phyloP scores from a whole-genome alignment of 108 stramenopile species.

The Cyclostephanos tholiformis region DNA sequence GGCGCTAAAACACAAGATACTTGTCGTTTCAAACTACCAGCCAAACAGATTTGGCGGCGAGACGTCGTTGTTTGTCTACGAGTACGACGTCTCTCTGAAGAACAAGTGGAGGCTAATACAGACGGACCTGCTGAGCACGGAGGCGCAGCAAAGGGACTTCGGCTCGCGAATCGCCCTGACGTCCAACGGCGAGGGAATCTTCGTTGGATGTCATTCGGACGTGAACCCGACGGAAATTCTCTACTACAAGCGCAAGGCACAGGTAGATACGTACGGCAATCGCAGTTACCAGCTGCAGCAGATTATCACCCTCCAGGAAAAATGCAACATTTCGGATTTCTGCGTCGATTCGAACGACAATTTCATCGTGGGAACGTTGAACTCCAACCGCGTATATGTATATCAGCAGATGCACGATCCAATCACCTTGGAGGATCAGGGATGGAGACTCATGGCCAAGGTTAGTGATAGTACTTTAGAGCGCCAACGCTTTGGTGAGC shows the following conservation, averaged over 20 bases:
- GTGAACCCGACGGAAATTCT: slow-evolving; percentile 41
- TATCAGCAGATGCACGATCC: slow-evolving; percentile 28
- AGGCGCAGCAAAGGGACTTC: slow-evolving; percentile 27
- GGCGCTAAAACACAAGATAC: slow-evolving; percentile 24
- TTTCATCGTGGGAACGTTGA: slow-evolving; percentile 34
- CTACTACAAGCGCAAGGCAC: slow-evolving; percentile 26
- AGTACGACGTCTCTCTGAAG: slow-evolving; percentile 26
- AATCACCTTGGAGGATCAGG: slow-evolving; percentile 17
- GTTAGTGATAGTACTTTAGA: slow-evolving; percentile 22
- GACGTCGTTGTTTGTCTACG: slow-evolving; percentile 36
- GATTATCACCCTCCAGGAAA: slow-evolving; percentile 29
- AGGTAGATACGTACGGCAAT: slow-evolving; percentile 16
- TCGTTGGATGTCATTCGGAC: slow-evolving; percentile 43
- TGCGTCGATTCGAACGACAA: slow-evolving; percentile 25
- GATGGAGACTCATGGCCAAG: slow-evolving; percentile 33
- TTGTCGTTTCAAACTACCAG: slow-evolving; percentile 33
- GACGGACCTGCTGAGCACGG: slow-evolving; percentile 32
- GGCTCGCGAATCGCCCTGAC: slow-evolving; percentile 42
- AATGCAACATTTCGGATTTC: slow-evolving; percentile 30
- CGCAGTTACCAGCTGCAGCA: slow-evolving; percentile 37
- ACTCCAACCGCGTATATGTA: slow-evolving; percentile 34
- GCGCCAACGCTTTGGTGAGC: slow-evolving; percentile 24
- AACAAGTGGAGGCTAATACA: slow-evolving; percentile 35
- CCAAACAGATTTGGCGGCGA: slow-evolving; percentile 11
- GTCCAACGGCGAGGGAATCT: slow-evolving; percentile 25